These are phyloP conservation scores for Mucuna pruriens DNA, from an alignment of 306 rosid species.

Conservation along the genomic window DNA sequence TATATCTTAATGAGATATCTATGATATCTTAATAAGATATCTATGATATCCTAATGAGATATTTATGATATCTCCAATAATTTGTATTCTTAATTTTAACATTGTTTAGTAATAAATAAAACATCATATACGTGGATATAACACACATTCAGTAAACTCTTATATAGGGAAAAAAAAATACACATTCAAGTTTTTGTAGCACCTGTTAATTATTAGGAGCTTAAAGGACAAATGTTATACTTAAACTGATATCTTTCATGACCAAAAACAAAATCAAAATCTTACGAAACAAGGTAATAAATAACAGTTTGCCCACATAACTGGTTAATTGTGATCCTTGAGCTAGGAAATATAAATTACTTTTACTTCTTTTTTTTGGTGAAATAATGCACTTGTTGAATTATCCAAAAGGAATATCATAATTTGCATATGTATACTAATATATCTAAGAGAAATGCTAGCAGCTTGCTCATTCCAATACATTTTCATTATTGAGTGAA, in stretches of 20 bases:
- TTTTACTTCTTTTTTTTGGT: background rate
- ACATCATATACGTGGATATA: too few relatives aligned
- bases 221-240: background rate
- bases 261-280: background rate
- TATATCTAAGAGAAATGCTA: background rate
- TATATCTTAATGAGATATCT: too few relatives aligned
- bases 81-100: too few relatives aligned
- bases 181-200: background rate
- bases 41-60: too few relatives aligned
- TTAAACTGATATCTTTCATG: background rate
- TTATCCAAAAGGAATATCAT: background rate
- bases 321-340: background rate
- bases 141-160: too few relatives aligned
- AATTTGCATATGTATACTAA: conserved; percentile 1
- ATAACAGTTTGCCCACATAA: conserved; percentile 10
- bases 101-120: too few relatives aligned
- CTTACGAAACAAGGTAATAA: background rate
- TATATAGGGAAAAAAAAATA: too few relatives aligned
- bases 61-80: too few relatives aligned
- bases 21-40: too few relatives aligned
- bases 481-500: background rate
- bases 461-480: background rate
- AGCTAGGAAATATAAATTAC: background rate
- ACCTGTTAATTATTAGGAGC: background rate
- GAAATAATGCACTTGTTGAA: conserved; percentile 2